Evolutionary conservation across 768 basidiomycete species (phyloP), one percentile per base, ranked within the genome.

Genomic region (Serendipita sp.): DNA sequence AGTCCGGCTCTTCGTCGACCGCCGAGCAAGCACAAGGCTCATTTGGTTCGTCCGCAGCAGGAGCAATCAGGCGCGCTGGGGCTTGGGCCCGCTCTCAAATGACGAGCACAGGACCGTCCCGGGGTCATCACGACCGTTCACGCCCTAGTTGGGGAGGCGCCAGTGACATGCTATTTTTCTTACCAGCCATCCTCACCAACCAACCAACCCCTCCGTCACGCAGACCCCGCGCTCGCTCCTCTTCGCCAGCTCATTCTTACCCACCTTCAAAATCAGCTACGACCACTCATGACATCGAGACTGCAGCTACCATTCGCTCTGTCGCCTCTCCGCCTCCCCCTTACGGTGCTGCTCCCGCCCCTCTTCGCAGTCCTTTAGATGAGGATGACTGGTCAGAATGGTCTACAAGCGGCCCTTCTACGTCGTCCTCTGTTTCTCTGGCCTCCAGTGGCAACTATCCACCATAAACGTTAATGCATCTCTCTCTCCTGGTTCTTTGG

Each of bases 101-200:
- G 64, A 74, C 80, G 7, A 74, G 68, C 54, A 18, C 63, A 70
- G 73, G 2, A 77, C 79, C 0, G 78, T 81, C 34, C 78, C 80
- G 1, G 79, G 82, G 46, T 70, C 79, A 51, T 51, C 48, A 51
- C n/a, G 51, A 44, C 79, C 81, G 54, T 44, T 73, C 76, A 53
- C 74, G 81, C 65, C 74, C 73, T 28, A 76, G 81, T 10, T 65
- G 68, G 45, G 67, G 65, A 76, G 77, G 65, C 72, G 79, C 80
- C 56, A 80, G 83, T 45, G 84, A 86, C 38, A 81, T 88, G 45
- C 74, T 90, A 58, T 90, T 88, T 75, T 89, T 90, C 78, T 79
- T 92, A 60, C 89, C 89, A 24, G 86, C 88, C 38, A 84, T 89
- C 69, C 86, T 90, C 72, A 77, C 82, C 8, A 72, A 75, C 13